Evolutionary conservation across 331 rosid genomes (phyloP), one percentile per base, ranked within the genome.

Genomic region (Malus hybrid): DNA sequence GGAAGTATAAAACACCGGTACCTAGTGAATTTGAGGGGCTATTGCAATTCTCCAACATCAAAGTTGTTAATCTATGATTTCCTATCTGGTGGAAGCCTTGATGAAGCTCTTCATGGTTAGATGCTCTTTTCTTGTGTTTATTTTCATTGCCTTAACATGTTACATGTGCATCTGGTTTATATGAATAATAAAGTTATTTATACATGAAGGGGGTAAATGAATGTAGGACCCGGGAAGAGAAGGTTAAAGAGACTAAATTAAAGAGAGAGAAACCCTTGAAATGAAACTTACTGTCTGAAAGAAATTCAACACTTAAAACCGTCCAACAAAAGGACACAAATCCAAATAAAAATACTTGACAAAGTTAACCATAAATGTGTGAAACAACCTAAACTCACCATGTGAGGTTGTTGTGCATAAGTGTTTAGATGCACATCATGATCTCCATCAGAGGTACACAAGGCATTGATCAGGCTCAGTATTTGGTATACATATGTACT

Each of bases 41-140:
- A 95, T 84, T 95, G 99, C 87, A 95, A 95, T 80, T 95, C 97
- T 77, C 99, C 99, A 50, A 84, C 97, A n/a, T 92, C 99, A 67
- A 95, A 95, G 86, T 86, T 89, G 84, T 89, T 95, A 81, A 90
- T 95, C 80, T 95, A 95, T 80, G 99, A 95, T 83, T 95, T 85
- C 85, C 87, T 92, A 65, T 76, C 97, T 65, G 96, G 99, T 74
- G 99, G 99, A 66, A 95, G 93, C 86, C 97, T 95, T 64, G 99
- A 95, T 33, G 97, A 95, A 87, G 97, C 93, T 68, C 99, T 95
- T 85, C 99, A 95, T 27, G 99, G 97, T 92, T 85, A 80, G 87
- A 65, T 78, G 73, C 64, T 79, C 62, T 52, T 64, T 78, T 73
- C 79, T 73, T 54, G 7, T 66, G 50, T 65, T 70, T 59, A 19